A percentile compares a stretch with the other conserved stretches of the same genome.
These are phyloP conservation scores for Paxillus ammoniavirescens DNA, from an alignment of 768 basidiomycete genomes.

Conservation along the genomic window DNA sequence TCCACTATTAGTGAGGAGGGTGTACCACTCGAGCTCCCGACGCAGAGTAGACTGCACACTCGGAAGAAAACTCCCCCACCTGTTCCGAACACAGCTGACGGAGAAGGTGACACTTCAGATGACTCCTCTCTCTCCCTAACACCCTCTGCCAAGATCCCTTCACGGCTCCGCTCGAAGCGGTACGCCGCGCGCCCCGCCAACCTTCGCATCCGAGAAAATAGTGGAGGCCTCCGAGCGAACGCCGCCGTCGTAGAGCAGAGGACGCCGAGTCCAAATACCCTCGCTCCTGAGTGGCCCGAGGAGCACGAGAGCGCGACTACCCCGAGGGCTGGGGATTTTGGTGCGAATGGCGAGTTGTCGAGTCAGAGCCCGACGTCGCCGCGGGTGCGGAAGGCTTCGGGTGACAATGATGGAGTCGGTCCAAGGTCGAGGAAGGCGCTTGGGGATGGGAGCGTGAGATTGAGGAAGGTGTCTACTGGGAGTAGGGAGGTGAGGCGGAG, in stretches of 20 bases:
- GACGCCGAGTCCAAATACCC: slow-evolving; percentile 42
- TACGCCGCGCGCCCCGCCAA: slow-evolving; percentile 44
- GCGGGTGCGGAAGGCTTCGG: slow-evolving; percentile 28
- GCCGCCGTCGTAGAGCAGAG: slow-evolving; percentile 29
- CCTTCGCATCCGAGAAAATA: slow-evolving; percentile 42
- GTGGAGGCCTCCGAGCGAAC: slow-evolving; percentile 13
- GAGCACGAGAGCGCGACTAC: slow-evolving; percentile 54
- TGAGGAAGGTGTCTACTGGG: slow-evolving; percentile 49
- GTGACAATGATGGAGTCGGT: slow-evolving; percentile 15
- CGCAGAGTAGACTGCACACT: slow-evolving; percentile 27
- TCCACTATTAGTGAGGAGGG: slow-evolving; percentile 25
- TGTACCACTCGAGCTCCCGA: slow-evolving; percentile 25
- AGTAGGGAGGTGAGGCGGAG: slow-evolving; percentile 35
- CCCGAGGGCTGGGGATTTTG: slow-evolving; percentile 55
- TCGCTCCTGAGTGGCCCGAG: slow-evolving; percentile 53
- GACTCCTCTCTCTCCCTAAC: slow-evolving; percentile 39
- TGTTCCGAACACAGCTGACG: slow-evolving; percentile 6
- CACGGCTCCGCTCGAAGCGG: slow-evolving; percentile 53
- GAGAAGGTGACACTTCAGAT: slow-evolving; percentile 40
- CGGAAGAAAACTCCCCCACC: slow-evolving; percentile 41
- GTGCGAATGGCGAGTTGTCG: slow-evolving; percentile 29
- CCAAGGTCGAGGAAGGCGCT: slow-evolving; percentile 42
- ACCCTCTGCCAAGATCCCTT: slow-evolving; percentile 36
- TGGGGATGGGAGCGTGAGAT: slow-evolving; percentile 22
- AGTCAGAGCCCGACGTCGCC: slow-evolving; percentile 27